phyloP scores from a whole-genome alignment of 345 rosid species.

The Turnera subulata region DNA sequence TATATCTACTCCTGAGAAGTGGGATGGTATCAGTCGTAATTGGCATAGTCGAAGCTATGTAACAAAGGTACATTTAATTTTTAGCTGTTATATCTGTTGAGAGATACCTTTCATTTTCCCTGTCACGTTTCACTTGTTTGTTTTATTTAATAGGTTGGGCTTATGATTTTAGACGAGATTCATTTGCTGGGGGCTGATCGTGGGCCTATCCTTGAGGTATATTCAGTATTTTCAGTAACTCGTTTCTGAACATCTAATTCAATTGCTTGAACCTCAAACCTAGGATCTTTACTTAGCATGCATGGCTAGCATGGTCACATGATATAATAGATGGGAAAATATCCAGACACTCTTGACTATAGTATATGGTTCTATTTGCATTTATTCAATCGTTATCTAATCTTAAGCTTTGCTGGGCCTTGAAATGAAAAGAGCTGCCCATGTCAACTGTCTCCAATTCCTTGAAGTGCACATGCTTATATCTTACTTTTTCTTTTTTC shows the following conservation, averaged over 20 bases:
- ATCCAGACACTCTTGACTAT: no score
- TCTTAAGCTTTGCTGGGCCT: no score
- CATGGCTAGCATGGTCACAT: no score
- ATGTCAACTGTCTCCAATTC: no score
- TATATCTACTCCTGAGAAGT: conserved; percentile 96
- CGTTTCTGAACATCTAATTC: background rate
- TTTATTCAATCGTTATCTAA: no score
- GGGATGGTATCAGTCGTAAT: conserved; percentile 99
- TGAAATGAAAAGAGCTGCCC: no score
- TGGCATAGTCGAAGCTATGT: conserved; percentile 98
- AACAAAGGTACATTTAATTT: conserved; percentile 55
- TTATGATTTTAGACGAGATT: conserved; percentile 95
- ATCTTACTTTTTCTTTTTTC: background rate
- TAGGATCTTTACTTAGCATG: no score
- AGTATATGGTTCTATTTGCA: no score
- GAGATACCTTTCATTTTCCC: background rate
- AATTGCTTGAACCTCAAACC: background rate
- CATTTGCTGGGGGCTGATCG: conserved; percentile 97
- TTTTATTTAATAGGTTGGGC: conserved; percentile 69
- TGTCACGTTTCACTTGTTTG: background rate
- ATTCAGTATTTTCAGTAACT: conserved; percentile 7
- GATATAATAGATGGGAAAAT: no score
- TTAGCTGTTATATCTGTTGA: conserved; percentile 11
- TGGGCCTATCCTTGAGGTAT: conserved; percentile 99
- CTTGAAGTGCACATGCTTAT: no score